Conservation (phyloP, 164 flowering plant species). For the Tetrastigma voinierianum region DNA sequence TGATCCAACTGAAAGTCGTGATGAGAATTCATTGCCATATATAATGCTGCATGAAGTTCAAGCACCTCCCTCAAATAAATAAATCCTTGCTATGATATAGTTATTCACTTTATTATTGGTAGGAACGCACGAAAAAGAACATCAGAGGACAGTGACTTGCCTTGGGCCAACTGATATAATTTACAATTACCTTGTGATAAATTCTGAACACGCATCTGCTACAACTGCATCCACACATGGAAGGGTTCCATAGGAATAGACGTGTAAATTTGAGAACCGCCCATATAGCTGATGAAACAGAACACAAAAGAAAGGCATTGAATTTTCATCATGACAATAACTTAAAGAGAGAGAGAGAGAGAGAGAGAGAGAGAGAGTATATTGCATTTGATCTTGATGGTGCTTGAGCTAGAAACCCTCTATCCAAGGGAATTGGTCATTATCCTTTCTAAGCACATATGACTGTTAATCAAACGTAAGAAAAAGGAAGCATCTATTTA, state of each 20-base stretch:
- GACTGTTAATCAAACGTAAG: too few relatives aligned
- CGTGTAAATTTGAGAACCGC: constrained; percentile 65
- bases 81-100: too few relatives aligned
- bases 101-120: background rate
- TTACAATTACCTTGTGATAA: constrained; percentile 67
- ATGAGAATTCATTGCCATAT: constrained; percentile 70
- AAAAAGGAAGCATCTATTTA: too few relatives aligned
- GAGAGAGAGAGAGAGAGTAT: too few relatives aligned
- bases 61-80: constrained; percentile 2
- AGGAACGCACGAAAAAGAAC: background rate
- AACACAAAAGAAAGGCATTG: background rate
- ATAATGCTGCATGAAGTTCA: constrained; percentile 56
- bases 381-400: too few relatives aligned
- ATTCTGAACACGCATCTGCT: constrained; percentile 74
- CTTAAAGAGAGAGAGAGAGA: background rate
- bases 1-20: constrained; percentile 80
- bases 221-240: constrained; percentile 70
- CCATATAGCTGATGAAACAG: constrained; percentile 43
- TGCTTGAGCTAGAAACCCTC: too few relatives aligned
- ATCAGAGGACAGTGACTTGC: background rate
- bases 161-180: background rate
- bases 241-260: constrained; percentile 74
- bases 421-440: too few relatives aligned
- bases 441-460: too few relatives aligned
- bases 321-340: background rate